Conservation (phyloP, 108 stramenopile species). For the Cyclotella atomus region DNA sequence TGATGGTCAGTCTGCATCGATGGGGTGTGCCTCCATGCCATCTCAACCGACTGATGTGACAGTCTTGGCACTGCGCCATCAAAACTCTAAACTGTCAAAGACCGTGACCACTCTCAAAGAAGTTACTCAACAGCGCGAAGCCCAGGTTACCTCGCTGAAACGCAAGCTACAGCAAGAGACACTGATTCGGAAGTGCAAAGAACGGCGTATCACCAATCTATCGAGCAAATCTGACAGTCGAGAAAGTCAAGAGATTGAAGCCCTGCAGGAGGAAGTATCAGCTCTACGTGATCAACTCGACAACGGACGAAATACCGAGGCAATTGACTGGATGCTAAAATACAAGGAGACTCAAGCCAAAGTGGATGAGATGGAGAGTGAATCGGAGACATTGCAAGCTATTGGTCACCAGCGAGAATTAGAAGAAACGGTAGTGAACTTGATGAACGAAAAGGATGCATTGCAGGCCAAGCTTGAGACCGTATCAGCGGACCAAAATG, state of each 20-base stretch:
- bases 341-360: conserved; percentile 41
- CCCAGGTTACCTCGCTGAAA: conserved; percentile 41
- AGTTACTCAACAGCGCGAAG: conserved; percentile 1
- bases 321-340: conserved; percentile 44
- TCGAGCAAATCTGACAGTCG: conserved; percentile 3
- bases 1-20: neutral
- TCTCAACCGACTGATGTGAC: neutral
- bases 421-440: conserved; percentile 36
- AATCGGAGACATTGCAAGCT: conserved; percentile 14
- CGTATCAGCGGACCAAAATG: conserved; percentile 21
- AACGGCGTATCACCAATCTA: conserved; percentile 37
- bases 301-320: conserved; percentile 14
- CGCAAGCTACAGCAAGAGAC: conserved; percentile 55
- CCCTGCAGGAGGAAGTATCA: conserved; percentile 26
- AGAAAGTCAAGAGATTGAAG: conserved; percentile 24
- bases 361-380: conserved; percentile 24
- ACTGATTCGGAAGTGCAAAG: conserved; percentile 52
- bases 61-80: conserved; percentile 29
- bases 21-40: neutral
- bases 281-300: conserved; percentile 35
- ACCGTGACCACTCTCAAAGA: conserved; percentile 30
- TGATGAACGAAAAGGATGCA: conserved; percentile 60
- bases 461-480: conserved; percentile 49
- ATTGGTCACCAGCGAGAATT: conserved; percentile 34
- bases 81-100: conserved; percentile 29